A percentile compares a stretch with the other conserved stretches of the same genome.
These are phyloP conservation scores for Lipomyces mesembrius DNA, from an alignment of 805 yeast genomes.

Conservation along the genomic window DNA sequence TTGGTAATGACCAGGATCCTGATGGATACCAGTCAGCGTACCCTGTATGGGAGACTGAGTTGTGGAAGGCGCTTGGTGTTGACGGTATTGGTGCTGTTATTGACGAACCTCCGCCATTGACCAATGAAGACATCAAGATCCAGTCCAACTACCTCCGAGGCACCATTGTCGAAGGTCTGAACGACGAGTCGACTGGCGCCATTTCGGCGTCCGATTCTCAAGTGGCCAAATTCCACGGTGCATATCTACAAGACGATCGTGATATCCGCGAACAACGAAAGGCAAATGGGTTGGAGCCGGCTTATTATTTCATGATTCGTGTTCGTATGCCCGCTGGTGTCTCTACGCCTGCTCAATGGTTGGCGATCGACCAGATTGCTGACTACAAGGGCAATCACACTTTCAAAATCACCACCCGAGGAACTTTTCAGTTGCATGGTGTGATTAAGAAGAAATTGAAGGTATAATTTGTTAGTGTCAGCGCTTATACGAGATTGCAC, in stretches of 20 bases:
- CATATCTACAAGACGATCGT: slow-evolving; percentile 98
- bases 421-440: slow-evolving; percentile 95
- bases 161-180: slow-evolving; percentile 83
- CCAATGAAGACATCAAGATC: slow-evolving; percentile 94
- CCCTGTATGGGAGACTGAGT: slow-evolving; percentile 76
- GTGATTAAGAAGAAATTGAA: slow-evolving; percentile 86
- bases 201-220: slow-evolving; percentile 90
- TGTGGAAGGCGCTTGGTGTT: slow-evolving; percentile 91
- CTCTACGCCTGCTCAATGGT: slow-evolving; percentile 87
- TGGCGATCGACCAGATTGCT: slow-evolving; percentile 79
- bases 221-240: slow-evolving; percentile 95
- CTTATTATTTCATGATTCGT: slow-evolving; percentile 95
- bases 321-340: slow-evolving; percentile 93
- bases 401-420: slow-evolving; percentile 92
- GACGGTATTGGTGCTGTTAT: slow-evolving; percentile 78
- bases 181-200: slow-evolving; percentile 85
- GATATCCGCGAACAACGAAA: slow-evolving; percentile 92
- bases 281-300: slow-evolving; percentile 91
- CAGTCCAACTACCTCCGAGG: slow-evolving; percentile 89
- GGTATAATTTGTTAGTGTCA: slow-evolving; percentile 39
- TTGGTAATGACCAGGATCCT: slow-evolving; percentile 97
- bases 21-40: slow-evolving; percentile 93
- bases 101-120: slow-evolving; percentile 87
- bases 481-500: neutral
- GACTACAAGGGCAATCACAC: slow-evolving; percentile 88